Evolutionary conservation across 2,329 filamentous ascomycete species (phyloP).

Genomic region (Hypoxylon sp.): DNA sequence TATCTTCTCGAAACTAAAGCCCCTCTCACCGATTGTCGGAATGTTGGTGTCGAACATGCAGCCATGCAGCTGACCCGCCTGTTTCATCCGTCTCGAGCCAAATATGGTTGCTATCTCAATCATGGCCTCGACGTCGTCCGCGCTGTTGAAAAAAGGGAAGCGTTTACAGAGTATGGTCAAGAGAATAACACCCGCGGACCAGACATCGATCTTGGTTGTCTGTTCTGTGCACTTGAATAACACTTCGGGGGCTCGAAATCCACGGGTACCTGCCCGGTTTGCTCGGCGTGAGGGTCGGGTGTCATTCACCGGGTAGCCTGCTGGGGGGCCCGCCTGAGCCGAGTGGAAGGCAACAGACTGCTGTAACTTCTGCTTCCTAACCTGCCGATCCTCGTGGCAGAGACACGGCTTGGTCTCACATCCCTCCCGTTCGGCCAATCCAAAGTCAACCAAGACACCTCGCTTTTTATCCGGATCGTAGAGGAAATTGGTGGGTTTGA

Average conservation of each 20-base stretch:
- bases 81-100: constrained; percentile 86
- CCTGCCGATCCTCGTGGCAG: constrained; percentile 77
- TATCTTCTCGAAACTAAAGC: constrained; percentile 92
- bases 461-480: constrained; percentile 86
- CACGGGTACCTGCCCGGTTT: constrained; percentile 93
- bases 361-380: constrained; percentile 73
- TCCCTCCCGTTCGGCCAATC: constrained; percentile 89
- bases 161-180: constrained; percentile 92
- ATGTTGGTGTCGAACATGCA: constrained; percentile 94
- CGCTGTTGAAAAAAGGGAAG: constrained; percentile 98
- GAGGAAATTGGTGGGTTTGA: constrained; percentile 97
- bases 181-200: constrained; percentile 97
- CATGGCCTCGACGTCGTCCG: constrained; percentile 97
- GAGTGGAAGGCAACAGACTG: constrained; percentile 67
- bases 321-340: constrained; percentile 67
- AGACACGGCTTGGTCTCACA: constrained; percentile 84
- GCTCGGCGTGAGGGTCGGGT: constrained; percentile 88
- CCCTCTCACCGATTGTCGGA: constrained; percentile 87
- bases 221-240: constrained; percentile 97
- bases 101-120: constrained; percentile 98
- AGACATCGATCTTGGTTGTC: constrained; percentile 94
- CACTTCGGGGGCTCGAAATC: constrained; percentile 96
- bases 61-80: constrained; percentile 86
- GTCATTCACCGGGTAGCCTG: constrained; percentile 90
- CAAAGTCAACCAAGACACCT: constrained; percentile 98